Evolutionary conservation across 176 grass and related monocot genomes (phyloP), one percentile per base, ranked within the genome.

Genomic region (Elaeis guineensis): DNA sequence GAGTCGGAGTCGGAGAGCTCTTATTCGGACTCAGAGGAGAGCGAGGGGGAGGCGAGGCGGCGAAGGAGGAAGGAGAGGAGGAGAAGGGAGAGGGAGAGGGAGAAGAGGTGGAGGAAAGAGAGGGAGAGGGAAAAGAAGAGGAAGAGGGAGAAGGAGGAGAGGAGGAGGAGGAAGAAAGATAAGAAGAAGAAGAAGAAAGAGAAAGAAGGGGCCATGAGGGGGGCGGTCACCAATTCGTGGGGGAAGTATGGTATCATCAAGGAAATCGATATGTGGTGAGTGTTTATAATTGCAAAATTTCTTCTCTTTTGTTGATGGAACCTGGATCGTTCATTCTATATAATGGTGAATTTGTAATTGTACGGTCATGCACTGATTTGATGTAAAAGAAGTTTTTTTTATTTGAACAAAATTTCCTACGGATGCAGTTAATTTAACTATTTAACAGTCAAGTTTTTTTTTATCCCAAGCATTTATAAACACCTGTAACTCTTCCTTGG

Each of bases 211-310:
- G 79, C 76, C 25, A 98, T 92, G 67, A 92, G 75, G 22, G 62
- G 81, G 5, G 88, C 94, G 0, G 88, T 98, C 25, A 98, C 94
- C 16, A 86, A 98, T 55, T 89, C 64, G 15, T 98, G 94, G 94
- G 93, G 94, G 6, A 89, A 93, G 67, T 93, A 92, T 76, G 94
- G 94, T n/a, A 89, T 98, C 61, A 83, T 98, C 60, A 80, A 73
- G 26, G 94, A 98, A 74, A 64, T 76, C 0, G 88, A 98, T 59
- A 92, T 98, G 94, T 98, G 94, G 94, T 98, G 54, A 92, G 82
- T 72, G 35, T 24, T 54, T 26, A 12, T 12, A 44, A 44, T 44
- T 12, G 35, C 35, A 44, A 14, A 44, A 44, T 9, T 44, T 44
- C 9, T 44, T 44, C 11, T 44, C 35, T 44, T 44, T 3, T 14